A percentile compares a stretch with the other conserved stretches of the same genome.
Evolutionary conservation across 2,329 filamentous ascomycete genomes (phyloP).

Genomic region (Chaetomium globosum): DNA sequence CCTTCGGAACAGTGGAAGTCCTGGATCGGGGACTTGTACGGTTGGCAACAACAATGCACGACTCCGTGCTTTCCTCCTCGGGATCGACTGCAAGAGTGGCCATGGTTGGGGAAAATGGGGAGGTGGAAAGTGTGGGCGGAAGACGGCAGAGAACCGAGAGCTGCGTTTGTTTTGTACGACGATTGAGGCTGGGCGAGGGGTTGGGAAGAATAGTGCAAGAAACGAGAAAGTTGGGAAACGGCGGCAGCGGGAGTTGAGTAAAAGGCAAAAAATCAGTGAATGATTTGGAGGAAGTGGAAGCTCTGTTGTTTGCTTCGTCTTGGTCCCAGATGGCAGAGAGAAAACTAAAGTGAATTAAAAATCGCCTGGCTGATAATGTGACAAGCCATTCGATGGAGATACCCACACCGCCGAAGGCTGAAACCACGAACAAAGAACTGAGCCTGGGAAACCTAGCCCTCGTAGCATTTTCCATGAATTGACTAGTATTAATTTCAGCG

Average conservation of each 20-base stretch:
- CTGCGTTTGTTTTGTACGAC: not conserved
- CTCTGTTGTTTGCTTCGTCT: not conserved
- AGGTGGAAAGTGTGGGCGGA: not conserved
- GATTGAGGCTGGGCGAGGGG: not conserved
- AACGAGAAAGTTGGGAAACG: not conserved
- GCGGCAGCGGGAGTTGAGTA: not conserved
- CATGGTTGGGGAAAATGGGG: not conserved
- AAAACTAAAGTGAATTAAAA: not conserved
- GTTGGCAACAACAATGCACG: slow-evolving; percentile 11
- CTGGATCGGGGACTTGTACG: not conserved
- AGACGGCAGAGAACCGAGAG: not conserved
- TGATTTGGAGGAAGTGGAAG: not conserved
- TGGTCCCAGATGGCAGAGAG: not conserved
- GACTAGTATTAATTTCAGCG: not conserved
- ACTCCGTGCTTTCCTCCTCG: not conserved
- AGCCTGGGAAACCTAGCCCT: not conserved
- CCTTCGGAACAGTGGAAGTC: not conserved
- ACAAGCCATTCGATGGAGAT: not conserved
- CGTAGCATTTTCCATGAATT: not conserved
- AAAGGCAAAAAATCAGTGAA: not conserved
- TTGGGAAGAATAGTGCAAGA: not conserved
- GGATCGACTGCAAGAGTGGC: not conserved
- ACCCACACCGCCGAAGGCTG: not conserved
- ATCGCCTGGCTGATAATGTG: not conserved
- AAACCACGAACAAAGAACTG: not conserved